phyloP scores from a whole-genome alignment of 495 filamentous ascomycete species.

The Penicillium angulare region DNA sequence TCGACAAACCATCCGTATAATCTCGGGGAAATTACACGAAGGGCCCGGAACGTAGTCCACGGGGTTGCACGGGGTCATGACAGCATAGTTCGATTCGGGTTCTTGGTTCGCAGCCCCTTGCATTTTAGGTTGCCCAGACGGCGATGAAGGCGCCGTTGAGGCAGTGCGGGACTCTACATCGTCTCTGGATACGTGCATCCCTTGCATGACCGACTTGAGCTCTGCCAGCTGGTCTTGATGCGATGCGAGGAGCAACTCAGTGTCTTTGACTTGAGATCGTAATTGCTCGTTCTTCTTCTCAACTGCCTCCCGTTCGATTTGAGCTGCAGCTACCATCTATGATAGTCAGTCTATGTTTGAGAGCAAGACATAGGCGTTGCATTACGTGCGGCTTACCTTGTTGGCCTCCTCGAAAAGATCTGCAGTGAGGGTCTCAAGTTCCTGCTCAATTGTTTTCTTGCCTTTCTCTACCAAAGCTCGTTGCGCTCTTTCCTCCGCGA shows the following conservation, averaged over 20 bases:
- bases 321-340: slow-evolving; percentile 84
- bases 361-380: background rate
- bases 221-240: slow-evolving; percentile 93
- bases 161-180: slow-evolving; percentile 57
- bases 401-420: slow-evolving; percentile 96
- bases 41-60: slow-evolving; percentile 72
- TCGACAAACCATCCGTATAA: slow-evolving; percentile 78
- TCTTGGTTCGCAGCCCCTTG: slow-evolving; percentile 19
- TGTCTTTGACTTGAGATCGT: slow-evolving; percentile 74
- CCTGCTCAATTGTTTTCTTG: slow-evolving; percentile 72
- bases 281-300: slow-evolving; percentile 79
- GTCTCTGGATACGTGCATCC: slow-evolving; percentile 72
- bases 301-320: slow-evolving; percentile 69
- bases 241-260: slow-evolving; percentile 78
- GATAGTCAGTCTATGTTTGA: background rate
- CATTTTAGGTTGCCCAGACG: slow-evolving; percentile 37
- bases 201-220: slow-evolving; percentile 88
- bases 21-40: slow-evolving; percentile 79
- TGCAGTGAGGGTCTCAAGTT: slow-evolving; percentile 85
- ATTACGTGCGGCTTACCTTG: slow-evolving; percentile 52
- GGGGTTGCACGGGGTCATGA: slow-evolving; percentile 16
- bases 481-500: slow-evolving; percentile 61
- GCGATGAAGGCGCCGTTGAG: slow-evolving; percentile 69
- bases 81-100: slow-evolving; percentile 16
- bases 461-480: slow-evolving; percentile 63